Evolutionary conservation across 1,139 yeast genomes (phyloP).

Genomic region (Hyphopichia khmerensis): DNA sequence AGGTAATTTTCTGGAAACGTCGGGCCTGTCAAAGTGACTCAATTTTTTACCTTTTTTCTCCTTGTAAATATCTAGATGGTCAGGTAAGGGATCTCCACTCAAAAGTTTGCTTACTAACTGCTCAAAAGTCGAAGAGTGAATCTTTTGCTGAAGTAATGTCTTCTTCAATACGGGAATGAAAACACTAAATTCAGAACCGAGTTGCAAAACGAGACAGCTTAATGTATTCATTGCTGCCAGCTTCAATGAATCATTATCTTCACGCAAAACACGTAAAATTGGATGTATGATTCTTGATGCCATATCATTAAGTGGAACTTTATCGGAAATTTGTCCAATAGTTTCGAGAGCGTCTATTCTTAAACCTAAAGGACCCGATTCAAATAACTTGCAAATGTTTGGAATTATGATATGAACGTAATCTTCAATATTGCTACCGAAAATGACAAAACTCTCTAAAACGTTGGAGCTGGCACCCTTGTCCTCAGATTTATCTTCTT

Average conservation of each 20-base stretch:
- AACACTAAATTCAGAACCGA: slow-evolving; percentile 82
- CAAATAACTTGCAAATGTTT: slow-evolving; percentile 77
- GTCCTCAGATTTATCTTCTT: slow-evolving; percentile 68
- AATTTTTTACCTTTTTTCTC: slow-evolving; percentile 54
- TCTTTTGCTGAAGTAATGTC: slow-evolving; percentile 59
- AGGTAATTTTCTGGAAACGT: slow-evolving; percentile 73
- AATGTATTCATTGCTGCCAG: slow-evolving; percentile 74
- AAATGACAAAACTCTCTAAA: slow-evolving; percentile 80
- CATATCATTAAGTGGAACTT: slow-evolving; percentile 79
- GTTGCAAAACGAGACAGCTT: slow-evolving; percentile 72
- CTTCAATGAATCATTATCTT: slow-evolving; percentile 60
- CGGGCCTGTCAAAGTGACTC: slow-evolving; percentile 56
- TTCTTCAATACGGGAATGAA: slow-evolving; percentile 85
- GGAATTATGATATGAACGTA: slow-evolving; percentile 85
- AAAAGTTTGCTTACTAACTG: slow-evolving; percentile 74
- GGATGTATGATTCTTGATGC: slow-evolving; percentile 91
- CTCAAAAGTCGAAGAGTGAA: slow-evolving; percentile 76
- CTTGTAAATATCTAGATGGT: slow-evolving; percentile 67
- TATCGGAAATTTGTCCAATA: slow-evolving; percentile 75
- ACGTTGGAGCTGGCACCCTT: slow-evolving; percentile 72
- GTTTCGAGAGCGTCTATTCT: slow-evolving; percentile 80
- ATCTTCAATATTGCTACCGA: slow-evolving; percentile 87
- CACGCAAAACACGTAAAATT: slow-evolving; percentile 64
- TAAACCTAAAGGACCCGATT: slow-evolving; percentile 58
- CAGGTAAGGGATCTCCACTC: slow-evolving; percentile 88